Base-by-base conservation (phyloP, 148 eudicot genomes). In the Nyssa sinensis region DNA sequence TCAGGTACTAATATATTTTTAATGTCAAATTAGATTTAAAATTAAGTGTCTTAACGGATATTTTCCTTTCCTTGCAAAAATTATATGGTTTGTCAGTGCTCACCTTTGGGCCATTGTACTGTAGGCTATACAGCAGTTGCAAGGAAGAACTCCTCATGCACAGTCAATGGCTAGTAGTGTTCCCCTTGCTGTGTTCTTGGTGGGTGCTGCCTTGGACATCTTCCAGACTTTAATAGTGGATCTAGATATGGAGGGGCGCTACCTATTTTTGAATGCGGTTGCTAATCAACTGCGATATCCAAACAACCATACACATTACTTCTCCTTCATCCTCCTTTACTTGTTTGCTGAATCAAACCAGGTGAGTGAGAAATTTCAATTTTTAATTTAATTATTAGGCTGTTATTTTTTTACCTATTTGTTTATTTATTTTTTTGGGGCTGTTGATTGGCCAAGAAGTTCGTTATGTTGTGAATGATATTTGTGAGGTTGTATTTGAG, bases 201-300 rank as follows among this genome's bases (percentile, higher is more conserved):
- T 75, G 53, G 81, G 89, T 78, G 85, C 94, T 55, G 98, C 93
- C 32, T 72, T 88, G 23, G 94, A 89, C 65, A 89, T 95, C 78
- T 95, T 95, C 81, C 90, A 86, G 77, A 79, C 89, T 16, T 72
- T 95, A 66, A 85, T 89, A 29, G 63, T 80, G 74, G 97, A 91
- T 37, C 83, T 95, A 61, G 99, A 93, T 71, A 86, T 96, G 2
- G 99, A 95, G 79, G 97, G 99, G 14, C 93, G 97, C 62, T 95
- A 95, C 80, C 87, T 95, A 34, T 89, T 90, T 77, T 76, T 95
- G 28, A 95, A 90, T 80, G 99, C 99, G 8, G 79, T 92, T 76
- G 96, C 97, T 31, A 95, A 95, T 74, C 99, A 95, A 76, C 81
- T 95, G 70, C 97, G 97, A 35, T 95, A 92, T 80, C 99, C 99